A percentile compares a stretch with the other conserved stretches of the same genome.
Evolutionary conservation across 1,284 basidiomycete species (phyloP).

Genomic region (Moniliophthora roreri): DNA sequence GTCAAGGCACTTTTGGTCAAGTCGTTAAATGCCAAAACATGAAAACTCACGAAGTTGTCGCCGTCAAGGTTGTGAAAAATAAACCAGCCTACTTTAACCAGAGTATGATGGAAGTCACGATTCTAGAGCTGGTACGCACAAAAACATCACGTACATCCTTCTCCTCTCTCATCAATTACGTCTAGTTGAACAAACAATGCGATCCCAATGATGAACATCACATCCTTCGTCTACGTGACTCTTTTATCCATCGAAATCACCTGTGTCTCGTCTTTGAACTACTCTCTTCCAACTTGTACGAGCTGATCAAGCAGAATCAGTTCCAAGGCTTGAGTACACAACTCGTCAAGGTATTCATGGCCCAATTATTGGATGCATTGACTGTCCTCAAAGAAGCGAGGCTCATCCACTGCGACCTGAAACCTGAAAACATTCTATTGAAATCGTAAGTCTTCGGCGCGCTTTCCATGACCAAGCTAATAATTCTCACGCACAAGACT

Average conservation of each 20-base stretch:
- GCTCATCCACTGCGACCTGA: constrained; percentile 97
- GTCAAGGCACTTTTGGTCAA: constrained; percentile 98
- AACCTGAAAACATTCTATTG: constrained; percentile 94
- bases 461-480: background rate
- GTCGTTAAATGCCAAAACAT: constrained; percentile 99
- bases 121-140: constrained; percentile 83
- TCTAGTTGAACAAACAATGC: constrained; percentile 85
- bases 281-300: constrained; percentile 96
- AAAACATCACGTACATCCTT: constrained; percentile 9
- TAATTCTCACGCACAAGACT: constrained; percentile 51
- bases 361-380: constrained; percentile 91
- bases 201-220: constrained; percentile 97
- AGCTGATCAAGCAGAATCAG: constrained; percentile 99
- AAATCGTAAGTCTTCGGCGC: constrained; percentile 71
- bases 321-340: constrained; percentile 97
- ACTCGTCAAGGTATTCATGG: constrained; percentile 97
- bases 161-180: constrained; percentile 11
- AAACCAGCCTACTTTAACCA: constrained; percentile 99
- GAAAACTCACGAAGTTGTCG: constrained; percentile 97
- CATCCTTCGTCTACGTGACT: constrained; percentile 92
- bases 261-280: constrained; percentile 98
- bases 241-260: constrained; percentile 96
- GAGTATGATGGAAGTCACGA: constrained; percentile 99
- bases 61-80: constrained; percentile 99
- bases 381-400: constrained; percentile 93